Base-by-base conservation (phyloP, 257 asterid species). In the Jacaranda copaia region DNA sequence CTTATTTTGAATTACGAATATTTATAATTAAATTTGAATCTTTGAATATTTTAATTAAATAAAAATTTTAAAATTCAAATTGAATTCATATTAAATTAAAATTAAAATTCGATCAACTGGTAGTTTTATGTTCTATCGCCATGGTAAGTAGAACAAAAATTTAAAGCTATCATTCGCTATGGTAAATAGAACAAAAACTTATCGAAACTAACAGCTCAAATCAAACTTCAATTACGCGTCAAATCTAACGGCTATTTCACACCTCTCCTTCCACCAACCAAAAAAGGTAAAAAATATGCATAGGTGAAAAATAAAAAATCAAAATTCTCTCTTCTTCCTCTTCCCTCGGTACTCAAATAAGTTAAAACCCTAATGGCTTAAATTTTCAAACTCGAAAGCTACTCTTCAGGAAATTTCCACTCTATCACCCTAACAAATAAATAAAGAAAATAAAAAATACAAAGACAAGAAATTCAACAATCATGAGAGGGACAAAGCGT, bases 401-500 rank as follows among this genome's bases (percentile, higher is more conserved):
- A 42, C 40, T 62, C 38, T 51, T 42, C 81, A 15, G 5, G 57
- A 36, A n/a, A 46, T 2, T 3, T 32, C 19, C 11, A 13, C 13
- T 64, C 52, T 20, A 40, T 42, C 12, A 8, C 11, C 36, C 11
- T 13, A 39, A 10, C 7, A 48, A 18, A 0, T 0, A 12, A 53
- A 38, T 35, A 13, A 38, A 58, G 9, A 32, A 68, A 39, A 43
- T 8, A 42, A 52, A 13, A 36, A 14, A 11, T 10, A 15, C 9
- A 42, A 43, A 5, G 61, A 36, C 11, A 5, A 40, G 32, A 36
- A 62, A 49, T 43, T 72, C 66, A 48, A 13, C 11, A 74, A 85
- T 75, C 52, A 91, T 92, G 98, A 89, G 93, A 87, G 97, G 97
- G 81, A 82, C 92, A 45, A 95, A 93, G 82, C 98, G 99, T 59